A percentile compares a stretch with the other conserved stretches of the same genome.
Evolutionary conservation across 176 grass and related monocot genomes (phyloP).

Genomic region (Carex kokanica): DNA sequence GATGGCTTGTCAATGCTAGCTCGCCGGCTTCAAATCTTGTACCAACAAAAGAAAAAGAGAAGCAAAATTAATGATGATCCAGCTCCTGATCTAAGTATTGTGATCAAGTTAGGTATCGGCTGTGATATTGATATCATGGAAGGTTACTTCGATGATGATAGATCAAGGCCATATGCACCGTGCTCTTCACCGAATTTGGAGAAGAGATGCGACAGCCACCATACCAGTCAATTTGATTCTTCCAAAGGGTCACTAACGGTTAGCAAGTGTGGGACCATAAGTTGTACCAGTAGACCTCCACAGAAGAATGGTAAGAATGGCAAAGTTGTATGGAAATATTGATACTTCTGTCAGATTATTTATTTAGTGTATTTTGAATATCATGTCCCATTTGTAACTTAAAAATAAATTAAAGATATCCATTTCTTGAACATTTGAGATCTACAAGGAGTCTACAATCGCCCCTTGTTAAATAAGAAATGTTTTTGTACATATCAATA

Average conservation of each 20-base stretch:
- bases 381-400: background rate
- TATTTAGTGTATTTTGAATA: background rate
- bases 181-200: constrained; percentile 3
- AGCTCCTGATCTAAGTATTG: constrained; percentile 22
- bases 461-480: background rate
- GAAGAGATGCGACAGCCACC: background rate
- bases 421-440: background rate
- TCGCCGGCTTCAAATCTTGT: constrained; percentile 25
- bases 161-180: constrained; percentile 5
- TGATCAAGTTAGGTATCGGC: constrained; percentile 18
- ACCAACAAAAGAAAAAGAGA: constrained; percentile 22
- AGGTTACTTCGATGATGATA: background rate
- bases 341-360: background rate
- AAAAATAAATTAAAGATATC: background rate
- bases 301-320: constrained; percentile 4
- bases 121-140: constrained; percentile 31
- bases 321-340: constrained; percentile 29
- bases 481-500: background rate
- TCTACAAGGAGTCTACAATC: background rate
- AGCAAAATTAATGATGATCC: background rate
- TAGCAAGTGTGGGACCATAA: background rate
- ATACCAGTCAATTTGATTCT: background rate
- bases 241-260: background rate
- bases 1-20: constrained; percentile 11
- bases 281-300: background rate